Base-by-base conservation (phyloP, 2,329 filamentous ascomycete genomes). In the Ilyonectria destructans region DNA sequence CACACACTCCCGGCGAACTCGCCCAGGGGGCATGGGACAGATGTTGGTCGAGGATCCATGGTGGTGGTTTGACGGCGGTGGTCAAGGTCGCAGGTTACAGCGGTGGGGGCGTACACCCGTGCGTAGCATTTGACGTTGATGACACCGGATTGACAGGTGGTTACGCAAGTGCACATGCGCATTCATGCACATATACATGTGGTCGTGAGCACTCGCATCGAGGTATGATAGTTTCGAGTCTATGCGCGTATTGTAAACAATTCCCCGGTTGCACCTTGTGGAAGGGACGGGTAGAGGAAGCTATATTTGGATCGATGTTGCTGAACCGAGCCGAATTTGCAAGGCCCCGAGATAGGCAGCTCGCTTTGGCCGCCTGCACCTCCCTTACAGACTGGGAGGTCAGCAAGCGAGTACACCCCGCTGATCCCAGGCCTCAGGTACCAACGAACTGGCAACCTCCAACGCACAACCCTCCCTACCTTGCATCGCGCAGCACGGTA, bases 11-110 rank as follows among this genome's bases (percentile, higher is more conserved):
- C 12, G 23, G 46, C 26, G 23, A 7, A 21, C 15, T 43, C 17
- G 40, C 4, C 40, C n/a, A 46, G 21, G 19, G 46, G 26, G 15
- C 6, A 31, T 7, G 13, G 48, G 26, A 29, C 2, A n/a, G 29
- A 17, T 62, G 59, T 48, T 62, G 51, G 51, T 46, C 21, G 33
- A 17, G 48, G 54, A 58, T 52, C 46, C 54, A 15, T 43, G 61
- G 62, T 43, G 29, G 35, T 55, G 26, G 23, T 64, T 57, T 52
- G 62, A 59, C 21, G 43, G 35, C 9, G 55, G 40, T 19, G 45
- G 29, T 45, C 58, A 12, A 33, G 31, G 31, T 33, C 12, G 9
- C 31, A 33, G 31, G 31, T 33, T 33, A 12, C 31, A 33, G 31
- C 12, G 31, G 31, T 33, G 31, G 31, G 31, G 31, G 31, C 12